Evolutionary conservation across 331 rosid genomes (phyloP), one percentile per base, ranked within the genome.

Genomic region (Ulmus americana): DNA sequence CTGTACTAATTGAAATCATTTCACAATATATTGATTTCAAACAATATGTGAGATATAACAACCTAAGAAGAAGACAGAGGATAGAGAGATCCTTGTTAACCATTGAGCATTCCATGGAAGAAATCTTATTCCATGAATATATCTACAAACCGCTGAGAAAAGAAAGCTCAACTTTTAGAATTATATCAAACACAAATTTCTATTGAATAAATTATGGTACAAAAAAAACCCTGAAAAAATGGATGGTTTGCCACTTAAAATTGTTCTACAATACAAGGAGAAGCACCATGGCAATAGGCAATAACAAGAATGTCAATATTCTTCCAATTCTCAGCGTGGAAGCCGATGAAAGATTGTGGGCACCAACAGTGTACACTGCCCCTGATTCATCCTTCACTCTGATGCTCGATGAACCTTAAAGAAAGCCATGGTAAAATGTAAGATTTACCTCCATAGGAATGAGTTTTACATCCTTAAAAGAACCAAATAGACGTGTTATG

Each of bases 321-420:
- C 81, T 81, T 67, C 84, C 87, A 47, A 51, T 61, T 38, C 72
- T 28, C 59, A 47, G 12, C 28, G 73, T 49, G 39, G 95, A 71
- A 76, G 81, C 82, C n/a, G 90, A 82, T 68, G 87, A 74, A 65
- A 94, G 58, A 47, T 79, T 65, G 63, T 85, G 84, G 58, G 90
- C 70, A 22, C 78, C 81, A 16, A 94, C 82, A 16, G 85, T 43
- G 68, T 82, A 77, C 51, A 68, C 86, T n/a, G 70, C 12, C 76
- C 87, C 87, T 13, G 82, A 75, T 13, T 70, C 82, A 65, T 87
- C 99, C 78, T 80, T 85, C 80, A 90, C 77, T 79, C 80, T 81
- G 22, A 94, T 85, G 79, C 85, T 77, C 49, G 83, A 22, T 69
- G 99, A 84, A 66, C 99, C 99, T 94, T 57, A 46, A 16, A 60